Base-by-base conservation (phyloP, 2,329 filamentous ascomycete genomes). In the Fragosphaeria purpurea region DNA sequence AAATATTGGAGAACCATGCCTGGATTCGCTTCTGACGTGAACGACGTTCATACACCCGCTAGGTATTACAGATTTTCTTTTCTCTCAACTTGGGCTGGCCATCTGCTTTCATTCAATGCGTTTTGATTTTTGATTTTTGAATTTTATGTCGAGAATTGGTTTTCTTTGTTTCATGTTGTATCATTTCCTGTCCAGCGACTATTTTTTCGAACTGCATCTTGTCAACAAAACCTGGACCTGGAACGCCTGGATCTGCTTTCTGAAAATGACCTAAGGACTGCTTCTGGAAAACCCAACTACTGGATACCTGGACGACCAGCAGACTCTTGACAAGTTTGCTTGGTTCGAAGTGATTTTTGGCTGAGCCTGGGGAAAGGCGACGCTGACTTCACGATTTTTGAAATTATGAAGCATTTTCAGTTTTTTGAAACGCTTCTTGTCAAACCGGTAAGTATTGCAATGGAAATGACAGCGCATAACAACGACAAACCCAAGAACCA, bases 41-140 rank as follows among this genome's bases (percentile, higher is more conserved):
- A 78, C 65, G 75, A 80, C 67, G 74, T 77, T 67, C 72, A 77
- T 63, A 76, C 74, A 62, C 73, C 78, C 63, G 71, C 75, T 70
- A 81, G 77, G 77, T 81, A 81, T 70, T 68, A 69, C 70, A 65
- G 63, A 63, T 52, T 58, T 61, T 57, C 77, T 73, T 71, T 72
- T 72, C 65, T 71, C 70, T 61, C 65, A 63, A 58, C 65, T 65
- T 67, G 67, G 71, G 69, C 22, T 66, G 67, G 62, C 62, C 65
- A n/a, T 34, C 40, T 45, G 34, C 62, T 59, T 70, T 57, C 53
- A 43, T 42, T 13, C 34, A 41, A 34, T 54, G 49, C 51, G 55
- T 53, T 31, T 53, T 48, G 62, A 37, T 48, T 55, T 58, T 54
- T 46, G 41, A 7, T 53, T 53, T 52, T 38, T 12, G 33, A 33